Conservation (phyloP, 768 basidiomycete species). For the Boletus subparvulus region DNA sequence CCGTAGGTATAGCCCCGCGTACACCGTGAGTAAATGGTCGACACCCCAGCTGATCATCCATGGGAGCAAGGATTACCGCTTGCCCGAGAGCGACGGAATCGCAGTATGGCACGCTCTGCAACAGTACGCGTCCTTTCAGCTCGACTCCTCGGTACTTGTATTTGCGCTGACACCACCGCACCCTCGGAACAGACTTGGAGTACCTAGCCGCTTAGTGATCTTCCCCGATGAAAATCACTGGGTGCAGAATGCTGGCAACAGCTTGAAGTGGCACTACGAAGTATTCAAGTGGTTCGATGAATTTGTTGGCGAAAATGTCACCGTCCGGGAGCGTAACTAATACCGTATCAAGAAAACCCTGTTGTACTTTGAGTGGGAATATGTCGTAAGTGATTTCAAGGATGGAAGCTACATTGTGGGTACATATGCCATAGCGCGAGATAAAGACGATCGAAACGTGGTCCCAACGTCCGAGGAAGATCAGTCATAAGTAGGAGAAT, state of each 20-base stretch:
- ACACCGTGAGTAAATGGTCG: slow-evolving; percentile 81
- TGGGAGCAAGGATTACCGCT: slow-evolving; percentile 83
- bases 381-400: not conserved
- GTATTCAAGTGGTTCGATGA: slow-evolving; percentile 88
- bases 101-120: slow-evolving; percentile 83
- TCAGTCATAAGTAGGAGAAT: slow-evolving; percentile 11
- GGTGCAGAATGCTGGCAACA: slow-evolving; percentile 81
- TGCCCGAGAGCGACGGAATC: slow-evolving; percentile 84
- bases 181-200: slow-evolving; percentile 47
- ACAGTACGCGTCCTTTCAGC: slow-evolving; percentile 50
- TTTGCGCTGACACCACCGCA: not conserved
- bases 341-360: not conserved
- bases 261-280: slow-evolving; percentile 94
- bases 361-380: not conserved
- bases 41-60: slow-evolving; percentile 86
- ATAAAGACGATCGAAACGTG: slow-evolving; percentile 1
- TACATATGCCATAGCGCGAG: slow-evolving; percentile 2
- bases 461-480: slow-evolving; percentile 7
- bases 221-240: slow-evolving; percentile 95
- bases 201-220: slow-evolving; percentile 75
- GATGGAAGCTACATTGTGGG: slow-evolving; percentile 8
- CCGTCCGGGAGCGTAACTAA: slow-evolving; percentile 12
- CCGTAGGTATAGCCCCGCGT: slow-evolving; percentile 69
- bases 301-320: slow-evolving; percentile 47
- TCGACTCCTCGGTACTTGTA: not conserved